Evolutionary conservation across 2,329 filamentous ascomycete genomes (phyloP).

Genomic region (Stemphylium beticola): DNA sequence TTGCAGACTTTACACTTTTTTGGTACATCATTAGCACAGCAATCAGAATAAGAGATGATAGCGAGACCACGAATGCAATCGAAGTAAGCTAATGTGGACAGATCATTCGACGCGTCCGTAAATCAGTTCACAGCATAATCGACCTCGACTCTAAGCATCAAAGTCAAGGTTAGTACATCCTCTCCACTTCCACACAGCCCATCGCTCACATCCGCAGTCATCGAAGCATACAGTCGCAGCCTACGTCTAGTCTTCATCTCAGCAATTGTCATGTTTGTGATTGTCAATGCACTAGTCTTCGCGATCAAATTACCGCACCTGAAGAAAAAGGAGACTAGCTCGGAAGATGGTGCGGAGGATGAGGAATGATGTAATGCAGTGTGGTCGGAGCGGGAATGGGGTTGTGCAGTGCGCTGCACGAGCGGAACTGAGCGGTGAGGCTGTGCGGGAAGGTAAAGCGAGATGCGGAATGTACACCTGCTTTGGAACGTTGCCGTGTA

Average conservation of each 20-base stretch:
- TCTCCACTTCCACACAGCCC: constrained; percentile 22
- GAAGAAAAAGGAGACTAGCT: constrained; percentile 24
- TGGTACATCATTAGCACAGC: background rate
- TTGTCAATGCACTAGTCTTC: constrained; percentile 58
- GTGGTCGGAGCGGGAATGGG: background rate
- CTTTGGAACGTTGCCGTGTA: background rate
- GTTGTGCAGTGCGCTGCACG: background rate
- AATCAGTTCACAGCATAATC: constrained; percentile 58
- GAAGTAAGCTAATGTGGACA: constrained; percentile 19
- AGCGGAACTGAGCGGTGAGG: background rate
- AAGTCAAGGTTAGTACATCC: constrained; percentile 50
- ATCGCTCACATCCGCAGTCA: constrained; percentile 39
- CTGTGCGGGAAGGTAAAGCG: background rate
- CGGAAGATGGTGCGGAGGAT: constrained; percentile 15
- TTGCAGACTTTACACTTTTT: background rate
- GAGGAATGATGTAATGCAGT: background rate
- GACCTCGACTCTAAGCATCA: constrained; percentile 54
- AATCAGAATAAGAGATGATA: background rate
- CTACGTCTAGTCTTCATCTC: constrained; percentile 53
- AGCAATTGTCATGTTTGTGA: constrained; percentile 54
- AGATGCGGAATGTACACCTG: background rate
- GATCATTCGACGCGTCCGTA: constrained; percentile 57
- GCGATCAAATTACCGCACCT: constrained; percentile 61
- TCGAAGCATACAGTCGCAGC: constrained; percentile 48
- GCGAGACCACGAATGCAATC: background rate